These are phyloP conservation scores for Neocallimastix lanati DNA, from an alignment of 192 early-diverging fungal species.

Conservation along the genomic window DNA sequence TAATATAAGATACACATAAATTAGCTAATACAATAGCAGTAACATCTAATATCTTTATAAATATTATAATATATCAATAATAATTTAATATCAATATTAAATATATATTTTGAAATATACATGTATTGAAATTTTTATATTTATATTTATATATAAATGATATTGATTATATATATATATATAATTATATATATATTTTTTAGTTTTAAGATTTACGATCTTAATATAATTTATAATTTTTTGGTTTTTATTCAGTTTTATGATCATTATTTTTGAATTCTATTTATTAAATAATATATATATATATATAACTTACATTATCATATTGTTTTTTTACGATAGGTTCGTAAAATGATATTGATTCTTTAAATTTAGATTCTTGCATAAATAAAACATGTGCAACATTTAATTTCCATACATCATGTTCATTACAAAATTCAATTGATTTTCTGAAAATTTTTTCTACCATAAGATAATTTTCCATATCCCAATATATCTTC, in stretches of 20 bases:
- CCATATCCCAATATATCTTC: constrained; percentile 45
- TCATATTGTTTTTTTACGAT: constrained; percentile 42
- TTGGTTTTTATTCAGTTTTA: no score
- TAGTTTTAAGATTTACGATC: no score
- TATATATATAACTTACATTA: constrained; percentile 21
- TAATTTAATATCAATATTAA: no score
- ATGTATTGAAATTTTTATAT: no score
- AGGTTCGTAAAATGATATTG: constrained; percentile 48
- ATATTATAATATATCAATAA: not conserved
- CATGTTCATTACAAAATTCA: constrained; percentile 49
- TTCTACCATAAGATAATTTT: constrained; percentile 41
- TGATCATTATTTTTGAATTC: no score
- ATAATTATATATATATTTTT: no score
- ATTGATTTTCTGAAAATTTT: constrained; percentile 41
- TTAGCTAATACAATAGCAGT: constrained; percentile 45
- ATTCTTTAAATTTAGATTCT: constrained; percentile 47
- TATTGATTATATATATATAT: no score
- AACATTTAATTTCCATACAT: constrained; percentile 47
- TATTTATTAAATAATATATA: no score
- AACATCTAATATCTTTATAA: constrained; percentile 26
- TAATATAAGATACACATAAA: constrained; percentile 43
- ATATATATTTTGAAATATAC: no score
- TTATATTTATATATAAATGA: no score
- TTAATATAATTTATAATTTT: no score
- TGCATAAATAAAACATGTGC: constrained; percentile 51